Base-by-base conservation (phyloP, 805 yeast genomes). In the Candida ovalis region DNA sequence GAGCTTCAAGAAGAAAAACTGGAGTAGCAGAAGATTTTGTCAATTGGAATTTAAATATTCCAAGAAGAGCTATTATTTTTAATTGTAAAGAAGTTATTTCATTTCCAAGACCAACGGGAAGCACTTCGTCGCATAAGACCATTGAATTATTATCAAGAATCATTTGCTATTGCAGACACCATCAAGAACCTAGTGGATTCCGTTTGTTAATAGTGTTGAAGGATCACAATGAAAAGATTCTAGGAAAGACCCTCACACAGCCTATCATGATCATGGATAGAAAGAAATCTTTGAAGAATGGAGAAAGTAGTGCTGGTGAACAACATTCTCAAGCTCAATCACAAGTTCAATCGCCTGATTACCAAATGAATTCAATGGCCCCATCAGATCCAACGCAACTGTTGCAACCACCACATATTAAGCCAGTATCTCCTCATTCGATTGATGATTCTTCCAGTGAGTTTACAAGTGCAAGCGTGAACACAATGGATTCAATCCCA, bases 111-210 rank as follows among this genome's bases (percentile, higher is more conserved):
- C 82, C 85, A 27, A 71, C 73, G 24, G 67, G 64, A 3, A 53
- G 51, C 44, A 62, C 57, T 36, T 13, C 55, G 2, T 57, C 51
- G 40, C 62, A 48, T 15, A 75, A 74, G 54, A 62, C 72, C 2
- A 60, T 80, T 36, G 82, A 79, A 39, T 60, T 80, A 30, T 67
- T 77, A 33, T 79, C 96, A 22, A 80, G 99, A 67, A 81, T 94
- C 38, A 92, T 92, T 9, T 92, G 99, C 67, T 92, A 94, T 65
- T 94, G 98, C 69, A 81, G 98, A 55, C 99, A 94, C 67, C 99
- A 94, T 67, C 81, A 82, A 55, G 96, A 91, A 53, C 72, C 83
- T n/a, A 77, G 77, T 37, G 99, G 99, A 1, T 92, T 91, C 71
- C 81, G 80, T 60, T 70, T 87, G 36, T 68, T 88, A 41, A 80